A percentile compares a stretch with the other conserved stretches of the same genome.
Evolutionary conservation across 2,329 filamentous ascomycete genomes (phyloP).

Genomic region (Penicillium glabrum): DNA sequence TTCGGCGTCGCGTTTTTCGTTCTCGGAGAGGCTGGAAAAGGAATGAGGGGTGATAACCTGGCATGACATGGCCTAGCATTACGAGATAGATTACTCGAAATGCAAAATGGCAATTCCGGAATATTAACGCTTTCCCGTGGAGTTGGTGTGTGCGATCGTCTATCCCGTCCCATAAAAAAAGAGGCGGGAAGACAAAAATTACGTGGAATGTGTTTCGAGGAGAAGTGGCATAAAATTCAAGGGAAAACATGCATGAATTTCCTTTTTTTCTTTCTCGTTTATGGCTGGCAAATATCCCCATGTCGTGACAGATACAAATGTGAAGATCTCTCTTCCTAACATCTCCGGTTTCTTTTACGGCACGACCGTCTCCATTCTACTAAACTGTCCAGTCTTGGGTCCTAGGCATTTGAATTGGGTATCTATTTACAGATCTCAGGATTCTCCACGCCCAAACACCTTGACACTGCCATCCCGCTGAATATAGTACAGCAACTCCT

Average conservation of each 20-base stretch:
- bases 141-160: constrained; percentile 35
- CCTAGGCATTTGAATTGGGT: background rate
- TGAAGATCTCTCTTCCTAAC: constrained; percentile 37
- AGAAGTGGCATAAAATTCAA: constrained; percentile 30
- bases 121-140: constrained; percentile 37
- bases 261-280: constrained; percentile 35
- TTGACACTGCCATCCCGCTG: constrained; percentile 74
- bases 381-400: background rate
- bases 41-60: constrained; percentile 32
- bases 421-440: constrained; percentile 18
- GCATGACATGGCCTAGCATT: constrained; percentile 40
- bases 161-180: constrained; percentile 30
- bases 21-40: constrained; percentile 38
- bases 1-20: constrained; percentile 38
- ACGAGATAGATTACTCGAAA: constrained; percentile 34
- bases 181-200: constrained; percentile 27
- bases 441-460: constrained; percentile 81
- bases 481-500: constrained; percentile 79
- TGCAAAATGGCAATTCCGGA: constrained; percentile 33
- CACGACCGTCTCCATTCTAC: background rate
- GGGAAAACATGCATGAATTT: constrained; percentile 40
- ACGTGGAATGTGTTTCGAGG: constrained; percentile 25
- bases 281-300: constrained; percentile 41
- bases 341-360: constrained; percentile 2
- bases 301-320: constrained; percentile 37